phyloP scores from a whole-genome alignment of 345 rosid genomes.

The Hypericum androsaemum region DNA sequence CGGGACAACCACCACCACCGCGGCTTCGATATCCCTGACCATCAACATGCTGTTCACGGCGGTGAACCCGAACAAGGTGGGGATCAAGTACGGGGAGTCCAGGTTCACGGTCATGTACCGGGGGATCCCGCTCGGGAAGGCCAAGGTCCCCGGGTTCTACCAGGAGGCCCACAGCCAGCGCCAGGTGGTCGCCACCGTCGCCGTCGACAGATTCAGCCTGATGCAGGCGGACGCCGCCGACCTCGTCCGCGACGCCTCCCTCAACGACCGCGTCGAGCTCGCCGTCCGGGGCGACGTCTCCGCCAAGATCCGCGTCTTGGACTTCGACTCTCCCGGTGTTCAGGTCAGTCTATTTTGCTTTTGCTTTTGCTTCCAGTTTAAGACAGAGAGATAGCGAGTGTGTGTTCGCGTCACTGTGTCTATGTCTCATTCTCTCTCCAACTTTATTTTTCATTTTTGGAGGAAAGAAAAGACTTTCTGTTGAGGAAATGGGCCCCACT shows the following conservation, averaged over 20 bases:
- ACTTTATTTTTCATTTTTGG: too few species aligned
- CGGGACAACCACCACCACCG: conserved; percentile 24
- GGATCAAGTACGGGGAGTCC: conserved; percentile 94
- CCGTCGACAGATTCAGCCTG: conserved; percentile 73
- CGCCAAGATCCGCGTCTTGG: conserved; percentile 6
- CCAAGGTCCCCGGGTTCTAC: conserved; percentile 78
- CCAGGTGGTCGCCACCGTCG: conserved; percentile 68
- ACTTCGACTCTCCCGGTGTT: conserved; percentile 8
- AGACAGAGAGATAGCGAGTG: background rate
- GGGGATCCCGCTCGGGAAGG: conserved; percentile 84
- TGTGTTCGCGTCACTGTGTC: background rate
- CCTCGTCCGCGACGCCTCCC: conserved; percentile 7
- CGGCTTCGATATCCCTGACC: conserved; percentile 58
- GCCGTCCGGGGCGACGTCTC: conserved; percentile 2
- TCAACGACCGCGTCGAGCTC: conserved; percentile 4
- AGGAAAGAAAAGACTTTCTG: too few species aligned
- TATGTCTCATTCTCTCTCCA: too few species aligned
- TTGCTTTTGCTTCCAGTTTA: background rate
- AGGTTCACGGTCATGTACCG: conserved; percentile 89
- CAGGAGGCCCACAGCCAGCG: conserved; percentile 74
- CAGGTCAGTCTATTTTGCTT: background rate
- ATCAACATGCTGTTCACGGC: conserved; percentile 81
- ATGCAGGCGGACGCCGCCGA: conserved; percentile 40
- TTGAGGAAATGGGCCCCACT: too few species aligned
- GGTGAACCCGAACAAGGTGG: conserved; percentile 88